Evolutionary conservation across 495 filamentous ascomycete genomes (phyloP).

Genomic region (Penicillium longicatenatum): DNA sequence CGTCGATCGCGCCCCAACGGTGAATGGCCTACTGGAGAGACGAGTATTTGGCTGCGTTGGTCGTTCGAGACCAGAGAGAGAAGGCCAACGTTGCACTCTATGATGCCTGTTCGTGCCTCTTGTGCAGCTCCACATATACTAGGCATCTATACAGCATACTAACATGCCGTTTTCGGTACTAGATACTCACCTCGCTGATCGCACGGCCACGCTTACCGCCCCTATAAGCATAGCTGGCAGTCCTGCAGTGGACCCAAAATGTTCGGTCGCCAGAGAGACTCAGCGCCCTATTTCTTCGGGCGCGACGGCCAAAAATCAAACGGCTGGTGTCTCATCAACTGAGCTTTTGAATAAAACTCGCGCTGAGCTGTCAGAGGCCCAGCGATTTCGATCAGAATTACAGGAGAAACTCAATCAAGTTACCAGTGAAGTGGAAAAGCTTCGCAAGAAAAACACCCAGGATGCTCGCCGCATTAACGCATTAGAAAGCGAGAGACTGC

Average conservation of each 20-base stretch:
- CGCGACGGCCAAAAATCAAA: conserved; percentile 28
- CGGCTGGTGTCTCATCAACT: conserved; percentile 21
- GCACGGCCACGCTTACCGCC: conserved; percentile 58
- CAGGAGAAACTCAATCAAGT: conserved; percentile 59
- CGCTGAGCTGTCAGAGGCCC: conserved; percentile 70
- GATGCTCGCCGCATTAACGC: conserved; percentile 60
- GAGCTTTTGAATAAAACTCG: conserved; percentile 53
- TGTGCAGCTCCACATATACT: not conserved
- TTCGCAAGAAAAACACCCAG: conserved; percentile 56
- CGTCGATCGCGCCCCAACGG: conserved; percentile 23
- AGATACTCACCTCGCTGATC: conserved; percentile 74
- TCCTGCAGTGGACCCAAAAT: conserved; percentile 7
- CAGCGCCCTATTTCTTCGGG: conserved; percentile 18
- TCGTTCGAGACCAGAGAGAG: conserved; percentile 58
- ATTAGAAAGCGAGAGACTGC: conserved; percentile 63
- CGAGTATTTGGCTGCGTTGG: conserved; percentile 56
- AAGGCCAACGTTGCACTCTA: conserved; percentile 58
- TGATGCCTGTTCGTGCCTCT: conserved; percentile 53
- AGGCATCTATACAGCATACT: conserved; percentile 20
- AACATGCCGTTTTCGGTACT: conserved; percentile 21
- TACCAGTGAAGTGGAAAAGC: conserved; percentile 60
- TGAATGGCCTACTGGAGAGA: conserved; percentile 58
- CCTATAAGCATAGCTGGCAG: conserved; percentile 8
- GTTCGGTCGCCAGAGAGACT: conserved; percentile 14
- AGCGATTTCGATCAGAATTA: conserved; percentile 68